Percentiles rank a stretch among this genome's conserved stretches.
phyloP scores from a whole-genome alignment of 176 grass and related monocot species.

The Chloris gayana region DNA sequence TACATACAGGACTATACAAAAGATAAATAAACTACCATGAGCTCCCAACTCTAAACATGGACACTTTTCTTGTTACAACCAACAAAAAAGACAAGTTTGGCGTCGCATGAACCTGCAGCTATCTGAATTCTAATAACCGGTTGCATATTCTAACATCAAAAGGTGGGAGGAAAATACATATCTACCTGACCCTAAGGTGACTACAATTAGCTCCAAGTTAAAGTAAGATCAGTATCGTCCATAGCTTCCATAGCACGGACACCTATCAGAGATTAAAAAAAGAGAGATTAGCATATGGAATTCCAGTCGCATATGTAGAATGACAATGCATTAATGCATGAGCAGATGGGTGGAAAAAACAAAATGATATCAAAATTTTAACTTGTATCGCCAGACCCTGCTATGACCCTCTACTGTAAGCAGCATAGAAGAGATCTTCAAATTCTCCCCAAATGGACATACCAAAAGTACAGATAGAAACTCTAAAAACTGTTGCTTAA shows the following conservation, averaged over 20 bases:
- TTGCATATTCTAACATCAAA: background rate
- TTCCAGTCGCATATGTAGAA: no score
- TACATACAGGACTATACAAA: constrained; percentile 15
- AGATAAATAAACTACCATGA: background rate
- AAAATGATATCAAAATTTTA: no score
- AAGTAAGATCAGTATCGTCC: constrained; percentile 32
- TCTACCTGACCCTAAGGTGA: constrained; percentile 41
- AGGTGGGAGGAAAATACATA: constrained; percentile 16
- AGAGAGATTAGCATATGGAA: background rate
- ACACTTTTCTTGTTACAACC: background rate
- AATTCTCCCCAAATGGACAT: background rate
- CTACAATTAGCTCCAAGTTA: constrained; percentile 45
- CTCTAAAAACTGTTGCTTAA: background rate
- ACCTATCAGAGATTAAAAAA: constrained; percentile 35
- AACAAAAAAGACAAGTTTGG: constrained; percentile 2
- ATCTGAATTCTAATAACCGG: constrained; percentile 31
- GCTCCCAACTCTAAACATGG: constrained; percentile 20
- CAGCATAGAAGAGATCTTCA: background rate
- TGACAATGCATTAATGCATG: no score
- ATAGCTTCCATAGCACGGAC: constrained; percentile 42
- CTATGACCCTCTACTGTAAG: no score
- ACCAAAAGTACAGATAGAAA: background rate
- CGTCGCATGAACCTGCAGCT: background rate
- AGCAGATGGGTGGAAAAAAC: no score
- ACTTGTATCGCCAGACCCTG: no score